Evolutionary conservation across 78 protist species (phyloP).

Genomic region (Diacronema lutheri): DNA sequence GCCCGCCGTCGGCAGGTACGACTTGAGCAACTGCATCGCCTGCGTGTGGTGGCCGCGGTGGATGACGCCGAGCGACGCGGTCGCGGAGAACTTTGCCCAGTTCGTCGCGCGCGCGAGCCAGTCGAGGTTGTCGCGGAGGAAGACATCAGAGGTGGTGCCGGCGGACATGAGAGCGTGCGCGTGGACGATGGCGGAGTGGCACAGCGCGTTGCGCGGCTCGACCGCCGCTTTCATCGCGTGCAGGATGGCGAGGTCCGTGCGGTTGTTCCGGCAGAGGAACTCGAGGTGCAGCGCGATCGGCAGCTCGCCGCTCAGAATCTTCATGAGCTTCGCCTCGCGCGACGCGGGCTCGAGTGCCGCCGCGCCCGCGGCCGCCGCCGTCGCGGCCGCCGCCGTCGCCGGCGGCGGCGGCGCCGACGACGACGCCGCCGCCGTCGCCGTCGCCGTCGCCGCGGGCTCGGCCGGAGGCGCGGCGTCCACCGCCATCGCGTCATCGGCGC

Average conservation of each 20-base stretch:
- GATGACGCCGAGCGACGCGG: constrained; percentile 56
- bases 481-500: not conserved
- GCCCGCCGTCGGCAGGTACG: constrained; percentile 76
- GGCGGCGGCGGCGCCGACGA: not conserved
- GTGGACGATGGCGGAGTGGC: constrained; percentile 78
- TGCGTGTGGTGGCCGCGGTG: constrained; percentile 67
- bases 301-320: constrained; percentile 78
- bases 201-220: constrained; percentile 41
- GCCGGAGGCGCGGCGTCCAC: not conserved
- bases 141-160: constrained; percentile 95
- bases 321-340: constrained; percentile 33
- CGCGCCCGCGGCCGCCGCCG: not conserved
- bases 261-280: constrained; percentile 79
- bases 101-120: constrained; percentile 91
- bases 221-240: constrained; percentile 70
- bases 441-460: no score
- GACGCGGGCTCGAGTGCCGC: not conserved
- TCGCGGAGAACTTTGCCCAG: constrained; percentile 73
- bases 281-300: constrained; percentile 77
- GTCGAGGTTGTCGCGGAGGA: constrained; percentile 90
- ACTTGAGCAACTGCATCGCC: constrained; percentile 54
- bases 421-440: not conserved
- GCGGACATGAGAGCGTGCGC: constrained; percentile 90
- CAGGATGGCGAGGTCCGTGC: constrained; percentile 77
- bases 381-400: not conserved